Base-by-base conservation (phyloP, 441 rosid species). In the Adansonia rubrostipa region DNA sequence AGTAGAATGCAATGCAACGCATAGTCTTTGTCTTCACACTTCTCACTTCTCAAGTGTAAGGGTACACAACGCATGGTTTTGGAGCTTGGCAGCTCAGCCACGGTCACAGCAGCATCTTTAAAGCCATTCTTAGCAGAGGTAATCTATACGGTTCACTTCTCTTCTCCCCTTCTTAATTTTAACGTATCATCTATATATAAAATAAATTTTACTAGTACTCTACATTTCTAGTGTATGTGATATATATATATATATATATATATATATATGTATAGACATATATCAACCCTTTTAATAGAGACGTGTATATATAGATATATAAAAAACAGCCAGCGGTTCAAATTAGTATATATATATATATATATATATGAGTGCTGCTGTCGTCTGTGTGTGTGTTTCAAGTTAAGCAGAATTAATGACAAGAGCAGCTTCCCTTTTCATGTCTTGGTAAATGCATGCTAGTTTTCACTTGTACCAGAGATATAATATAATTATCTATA, bases 61-160 rank as follows among this genome's bases (percentile, higher is more conserved):
- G 10, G 20, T 56, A 2, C 15, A 2, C 64, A 61, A 19, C 67
- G 28, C 17, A 63, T 33, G 10, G 19, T 63, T 63, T 63, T 63
- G 68, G 36, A 63, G 50, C 50, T 40, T 40, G 5, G 50, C 47
- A 40, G 40, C 50, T 65, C 70, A 15, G 5, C 24, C 50, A 9
- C 14, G 42, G 6, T 50, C 24, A n/a, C 24, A 40, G n/a, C 66
- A 4, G 22, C 50, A 61, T 24, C 42, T 24, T 19, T 22, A 64
- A 36, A 64, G 69, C 48, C 40, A 15, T 64, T 36, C 48, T 36
- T 64, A 7, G 47, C 69, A 7, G 7, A 64, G 69, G 69, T 64
- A 64, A 64, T 36, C 40, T 36, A 36, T 36, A 15, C n/a, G 19
- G 13, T 53, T 53, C 56, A 51, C n/a, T 51, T 14, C 48, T 51